A percentile compares a stretch with the other conserved stretches of the same genome.
Conservation (phyloP, 768 basidiomycete species). For the Cystofilobasidium macerans region DNA sequence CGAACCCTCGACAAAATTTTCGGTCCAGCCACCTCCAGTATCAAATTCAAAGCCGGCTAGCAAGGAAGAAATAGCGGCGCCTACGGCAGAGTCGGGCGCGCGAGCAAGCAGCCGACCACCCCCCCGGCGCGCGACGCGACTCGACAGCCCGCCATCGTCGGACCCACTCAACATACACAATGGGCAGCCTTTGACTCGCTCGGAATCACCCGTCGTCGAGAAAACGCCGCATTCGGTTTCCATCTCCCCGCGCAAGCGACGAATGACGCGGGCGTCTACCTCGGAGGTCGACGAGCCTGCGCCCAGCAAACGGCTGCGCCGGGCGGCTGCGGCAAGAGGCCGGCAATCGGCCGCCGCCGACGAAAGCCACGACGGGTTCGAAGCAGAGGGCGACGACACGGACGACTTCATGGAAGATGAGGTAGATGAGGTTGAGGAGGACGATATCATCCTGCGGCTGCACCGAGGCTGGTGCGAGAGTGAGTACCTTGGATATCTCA, state of each 20-base stretch:
- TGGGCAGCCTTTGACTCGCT: neutral
- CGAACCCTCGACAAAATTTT: no score
- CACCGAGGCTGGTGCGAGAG: constrained; percentile 2
- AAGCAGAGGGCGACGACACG: neutral
- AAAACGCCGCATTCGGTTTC: neutral
- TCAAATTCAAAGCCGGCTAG: neutral
- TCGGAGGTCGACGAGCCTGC: no score
- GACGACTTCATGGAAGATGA: neutral
- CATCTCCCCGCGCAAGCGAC: neutral
- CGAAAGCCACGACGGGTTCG: no score
- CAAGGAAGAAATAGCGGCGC: no score
- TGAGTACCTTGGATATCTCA: neutral
- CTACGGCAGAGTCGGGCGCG: no score
- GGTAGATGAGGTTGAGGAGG: neutral
- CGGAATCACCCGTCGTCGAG: no score
- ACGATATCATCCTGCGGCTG: neutral
- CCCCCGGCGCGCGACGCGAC: neutral
- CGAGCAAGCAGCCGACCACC: no score
- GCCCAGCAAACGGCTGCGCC: no score
- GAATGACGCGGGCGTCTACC: neutral
- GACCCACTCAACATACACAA: neutral
- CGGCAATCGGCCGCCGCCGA: no score
- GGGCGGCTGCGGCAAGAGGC: no score
- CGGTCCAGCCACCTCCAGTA: neutral
- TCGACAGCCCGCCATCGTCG: neutral